Percentiles rank a stretch among this genome's conserved stretches.
Conservation (phyloP, 331 rosid genomes). For the Erythrophleum ivorense region DNA sequence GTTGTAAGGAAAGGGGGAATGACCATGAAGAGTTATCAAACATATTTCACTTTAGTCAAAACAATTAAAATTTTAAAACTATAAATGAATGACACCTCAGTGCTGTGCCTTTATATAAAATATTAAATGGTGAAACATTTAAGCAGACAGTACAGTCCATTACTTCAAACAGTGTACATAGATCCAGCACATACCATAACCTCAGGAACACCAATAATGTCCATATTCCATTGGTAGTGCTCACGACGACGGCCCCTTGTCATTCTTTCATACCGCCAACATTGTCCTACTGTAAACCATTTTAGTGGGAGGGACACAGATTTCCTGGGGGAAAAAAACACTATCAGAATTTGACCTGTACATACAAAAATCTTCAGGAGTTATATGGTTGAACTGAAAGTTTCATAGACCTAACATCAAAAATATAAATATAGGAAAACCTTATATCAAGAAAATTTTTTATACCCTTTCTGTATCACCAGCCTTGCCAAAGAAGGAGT, state of each 20-base stretch:
- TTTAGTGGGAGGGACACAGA: constrained; percentile 87
- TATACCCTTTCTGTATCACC: constrained; percentile 94
- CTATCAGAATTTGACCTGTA: constrained; percentile 49
- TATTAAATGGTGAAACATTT: constrained; percentile 7
- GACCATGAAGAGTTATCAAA: constrained; percentile 26
- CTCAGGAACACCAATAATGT: constrained; percentile 88
- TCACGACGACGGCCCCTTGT: constrained; percentile 98
- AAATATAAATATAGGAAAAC: constrained; percentile 26
- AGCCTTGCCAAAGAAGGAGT: constrained; percentile 98
- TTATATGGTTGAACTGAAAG: constrained; percentile 22
- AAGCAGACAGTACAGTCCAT: constrained; percentile 13
- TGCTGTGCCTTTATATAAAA: constrained; percentile 25
- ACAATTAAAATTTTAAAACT: constrained; percentile 32
- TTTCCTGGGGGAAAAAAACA: constrained; percentile 64
- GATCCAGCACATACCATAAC: constrained; percentile 67
- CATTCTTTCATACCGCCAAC: constrained; percentile 99
- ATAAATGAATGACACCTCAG: constrained; percentile 9
- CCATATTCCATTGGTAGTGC: constrained; percentile 99
- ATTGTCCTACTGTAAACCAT: constrained; percentile 96
- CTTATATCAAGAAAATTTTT: constrained; percentile 27
- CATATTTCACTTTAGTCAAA: constrained; percentile 2
- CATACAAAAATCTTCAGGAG: too few relatives aligned
- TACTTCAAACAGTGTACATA: constrained; percentile 34
- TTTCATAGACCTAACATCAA: constrained; percentile 27
- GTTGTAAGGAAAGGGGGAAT: constrained; percentile 18